These are phyloP conservation scores for Bacidia rubella DNA, from an alignment of 495 filamentous ascomycete species.

Conservation along the genomic window DNA sequence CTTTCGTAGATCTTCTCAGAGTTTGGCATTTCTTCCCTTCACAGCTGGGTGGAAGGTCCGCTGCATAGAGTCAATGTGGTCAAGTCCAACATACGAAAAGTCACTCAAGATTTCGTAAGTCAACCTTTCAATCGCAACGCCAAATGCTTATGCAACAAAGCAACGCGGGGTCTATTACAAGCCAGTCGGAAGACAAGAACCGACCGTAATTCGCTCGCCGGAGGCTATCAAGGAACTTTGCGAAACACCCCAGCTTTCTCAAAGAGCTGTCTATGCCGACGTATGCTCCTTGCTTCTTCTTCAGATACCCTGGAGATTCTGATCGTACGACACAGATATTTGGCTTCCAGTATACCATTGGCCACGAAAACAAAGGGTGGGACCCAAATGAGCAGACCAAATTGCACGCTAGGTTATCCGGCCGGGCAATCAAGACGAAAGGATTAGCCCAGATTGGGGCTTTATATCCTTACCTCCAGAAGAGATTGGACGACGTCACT, in stretches of 20 bases:
- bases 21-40: no score
- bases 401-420: slow-evolving; percentile 7
- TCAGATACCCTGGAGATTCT: not conserved
- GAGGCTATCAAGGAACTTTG: slow-evolving; percentile 13
- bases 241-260: slow-evolving; percentile 12
- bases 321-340: slow-evolving; percentile 10
- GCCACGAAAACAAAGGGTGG: not conserved
- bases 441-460: slow-evolving; percentile 7
- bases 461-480: slow-evolving; percentile 10
- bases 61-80: no score
- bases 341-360: slow-evolving; percentile 13
- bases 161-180: not conserved
- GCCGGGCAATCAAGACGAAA: slow-evolving; percentile 8
- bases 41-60: no score
- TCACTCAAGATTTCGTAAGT: no score
- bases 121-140: no score
- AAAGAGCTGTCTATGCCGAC: slow-evolving; percentile 12
- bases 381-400: slow-evolving; percentile 11
- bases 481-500: not conserved
- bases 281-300: not conserved
- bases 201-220: not conserved
- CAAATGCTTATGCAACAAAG: no score
- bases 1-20: no score
- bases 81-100: no score
- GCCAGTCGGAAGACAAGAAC: not conserved